Percentiles rank a stretch among this genome's conserved stretches.
Evolutionary conservation across 176 grass and related monocot species (phyloP).

Genomic region (Oryza rufipogon): DNA sequence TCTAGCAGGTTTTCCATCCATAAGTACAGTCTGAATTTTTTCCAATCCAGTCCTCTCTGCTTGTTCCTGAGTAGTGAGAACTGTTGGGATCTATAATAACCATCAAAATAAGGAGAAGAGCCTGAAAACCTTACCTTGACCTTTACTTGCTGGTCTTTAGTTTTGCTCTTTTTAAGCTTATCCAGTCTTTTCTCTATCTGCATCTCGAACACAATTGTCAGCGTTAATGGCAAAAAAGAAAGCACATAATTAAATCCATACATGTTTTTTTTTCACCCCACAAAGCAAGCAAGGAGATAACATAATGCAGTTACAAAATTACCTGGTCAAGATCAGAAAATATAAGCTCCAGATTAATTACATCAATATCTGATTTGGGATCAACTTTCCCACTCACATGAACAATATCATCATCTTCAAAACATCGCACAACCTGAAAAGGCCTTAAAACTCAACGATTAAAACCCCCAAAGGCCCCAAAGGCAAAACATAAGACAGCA

Average conservation of each 20-base stretch:
- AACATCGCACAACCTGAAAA: conserved; percentile 87
- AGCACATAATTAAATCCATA: neutral
- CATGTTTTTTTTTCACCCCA: conserved; percentile 1
- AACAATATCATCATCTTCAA: conserved; percentile 95
- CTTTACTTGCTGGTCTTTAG: conserved; percentile 86
- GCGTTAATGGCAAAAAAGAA: conserved; percentile 14
- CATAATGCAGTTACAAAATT: conserved; percentile 39
- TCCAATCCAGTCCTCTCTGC: conserved; percentile 80
- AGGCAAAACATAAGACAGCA: neutral
- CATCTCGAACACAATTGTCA: conserved; percentile 38
- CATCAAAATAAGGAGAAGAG: conserved; percentile 26
- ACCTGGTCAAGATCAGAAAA: conserved; percentile 98
- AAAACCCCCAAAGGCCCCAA: neutral
- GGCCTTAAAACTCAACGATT: neutral
- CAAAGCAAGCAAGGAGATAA: conserved; percentile 20
- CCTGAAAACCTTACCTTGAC: conserved; percentile 56
- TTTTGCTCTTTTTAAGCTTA: conserved; percentile 97
- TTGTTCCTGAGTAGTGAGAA: conserved; percentile 64
- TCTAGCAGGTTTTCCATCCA: conserved; percentile 89
- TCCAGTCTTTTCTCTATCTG: conserved; percentile 99
- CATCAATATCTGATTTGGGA: conserved; percentile 96
- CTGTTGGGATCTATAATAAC: conserved; percentile 33
- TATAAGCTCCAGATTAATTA: conserved; percentile 93
- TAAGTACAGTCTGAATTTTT: conserved; percentile 72
- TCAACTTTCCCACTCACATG: conserved; percentile 96